Base-by-base conservation (phyloP, 2,329 filamentous ascomycete genomes). In the Trichoderma sp. region DNA sequence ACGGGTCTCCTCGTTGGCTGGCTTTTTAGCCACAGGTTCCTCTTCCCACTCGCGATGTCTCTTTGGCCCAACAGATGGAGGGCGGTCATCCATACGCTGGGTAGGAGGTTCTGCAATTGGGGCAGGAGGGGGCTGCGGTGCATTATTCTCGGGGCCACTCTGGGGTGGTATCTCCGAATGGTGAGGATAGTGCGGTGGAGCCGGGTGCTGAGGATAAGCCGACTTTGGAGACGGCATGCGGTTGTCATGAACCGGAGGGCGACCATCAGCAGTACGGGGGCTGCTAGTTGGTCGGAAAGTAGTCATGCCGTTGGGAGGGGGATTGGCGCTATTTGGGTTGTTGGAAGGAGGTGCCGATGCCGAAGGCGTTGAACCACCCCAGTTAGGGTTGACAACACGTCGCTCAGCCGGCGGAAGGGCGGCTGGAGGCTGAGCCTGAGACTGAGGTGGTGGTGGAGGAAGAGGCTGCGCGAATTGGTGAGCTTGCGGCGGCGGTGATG, bases 31-130 rank as follows among this genome's bases (percentile, higher is more conserved):
- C 4, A 89, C 82, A 26, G 88, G 83, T 43, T 96, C 93, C 43
- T 95, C 91, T 73, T 98, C 96, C 94, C 96, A 97, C 76, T 98
- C 96, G 59, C 94, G 90, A 78, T 90, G 86, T 69, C 96, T 89
- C 85, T 99, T 99, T 68, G 91, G 89, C 4, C 87, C 87, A 13
- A 92, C 91, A 46, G 93, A 96, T 1, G 90, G 81, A 21, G 94
- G 92, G n/a, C 94, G 87, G 68, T 97, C 86, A 66, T 88, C 86
- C 70, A 87, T 82, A 66, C 81, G 80, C 68, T 85, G 90, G 70
- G 87, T 84, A 28, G 88, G 87, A 75, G 95, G 91, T 58, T 90
- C 89, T 56, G 90, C 88, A 68, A 84, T 81, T 1, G 81, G 74
- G 4, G 81, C 81, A 26, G 82, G 81, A 69, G 88, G 81, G 69